These are phyloP conservation scores for Endoconidiophora laricicola DNA, from an alignment of 2,329 filamentous ascomycete genomes.

Conservation along the genomic window DNA sequence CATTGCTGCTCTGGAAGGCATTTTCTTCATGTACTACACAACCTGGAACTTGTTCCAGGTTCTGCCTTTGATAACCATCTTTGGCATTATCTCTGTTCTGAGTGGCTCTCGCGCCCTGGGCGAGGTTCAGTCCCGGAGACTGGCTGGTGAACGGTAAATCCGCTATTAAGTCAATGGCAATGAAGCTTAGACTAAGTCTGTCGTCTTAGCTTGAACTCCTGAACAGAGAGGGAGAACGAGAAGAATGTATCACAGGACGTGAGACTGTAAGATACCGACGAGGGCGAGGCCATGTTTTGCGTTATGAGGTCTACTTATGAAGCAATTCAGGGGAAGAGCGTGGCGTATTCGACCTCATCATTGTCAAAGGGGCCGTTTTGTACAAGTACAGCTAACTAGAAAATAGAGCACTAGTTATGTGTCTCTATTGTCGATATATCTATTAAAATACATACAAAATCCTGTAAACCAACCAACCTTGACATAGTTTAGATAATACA, in stretches of 20 bases:
- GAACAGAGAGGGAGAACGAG: not conserved
- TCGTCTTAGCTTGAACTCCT: not conserved
- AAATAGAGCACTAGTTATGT: too few relatives aligned
- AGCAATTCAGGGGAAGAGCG: not conserved
- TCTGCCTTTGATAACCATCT: constrained; percentile 52
- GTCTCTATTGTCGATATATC: not conserved
- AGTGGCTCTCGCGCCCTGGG: constrained; percentile 81
- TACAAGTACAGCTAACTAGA: not conserved
- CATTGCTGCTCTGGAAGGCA: constrained; percentile 69
- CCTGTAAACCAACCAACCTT: too few relatives aligned
- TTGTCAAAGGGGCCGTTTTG: not conserved
- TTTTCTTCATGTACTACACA: constrained; percentile 91
- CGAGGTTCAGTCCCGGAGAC: constrained; percentile 76
- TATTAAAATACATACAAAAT: not conserved
- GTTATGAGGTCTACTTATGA: not conserved
- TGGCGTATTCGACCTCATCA: not conserved
- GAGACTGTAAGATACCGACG: not conserved
- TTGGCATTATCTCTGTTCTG: constrained; percentile 58
- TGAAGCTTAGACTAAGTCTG: not conserved
- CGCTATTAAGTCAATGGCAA: not conserved
- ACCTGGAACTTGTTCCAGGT: constrained; percentile 85
- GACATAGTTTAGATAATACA: too few relatives aligned
- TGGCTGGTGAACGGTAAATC: constrained; percentile 49
- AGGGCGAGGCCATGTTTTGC: not conserved
- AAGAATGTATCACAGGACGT: not conserved